Percentiles rank a stretch among this genome's conserved stretches.
These are phyloP conservation scores for Logfia minima DNA, from an alignment of 129 eudicot species.

Conservation along the genomic window DNA sequence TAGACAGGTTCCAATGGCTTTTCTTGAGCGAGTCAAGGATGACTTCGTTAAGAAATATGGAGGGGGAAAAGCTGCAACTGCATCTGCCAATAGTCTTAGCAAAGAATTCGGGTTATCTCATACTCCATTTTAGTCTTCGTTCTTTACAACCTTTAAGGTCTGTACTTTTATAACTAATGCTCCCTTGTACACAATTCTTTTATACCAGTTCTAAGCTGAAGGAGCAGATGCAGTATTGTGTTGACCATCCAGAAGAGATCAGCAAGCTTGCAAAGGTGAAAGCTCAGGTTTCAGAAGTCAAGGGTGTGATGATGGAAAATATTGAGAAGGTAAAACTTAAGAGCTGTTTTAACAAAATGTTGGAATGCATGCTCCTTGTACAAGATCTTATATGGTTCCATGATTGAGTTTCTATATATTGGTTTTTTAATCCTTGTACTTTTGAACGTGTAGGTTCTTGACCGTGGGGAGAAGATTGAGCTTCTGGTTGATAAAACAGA, in stretches of 20 bases:
- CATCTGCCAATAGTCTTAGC: slow-evolving; percentile 80
- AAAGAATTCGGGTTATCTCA: slow-evolving; percentile 83
- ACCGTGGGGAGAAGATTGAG: slow-evolving; percentile 93
- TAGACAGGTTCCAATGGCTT: slow-evolving; percentile 92
- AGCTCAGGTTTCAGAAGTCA: slow-evolving; percentile 84
- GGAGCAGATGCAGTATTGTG: slow-evolving; percentile 86
- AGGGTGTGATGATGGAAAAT: slow-evolving; percentile 89
- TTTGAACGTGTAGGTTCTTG: slow-evolving; percentile 61
- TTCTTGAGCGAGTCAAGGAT: slow-evolving; percentile 82
- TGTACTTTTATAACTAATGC: slow-evolving; percentile 1
- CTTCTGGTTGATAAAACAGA: slow-evolving; percentile 84
- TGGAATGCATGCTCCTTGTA: neutral
- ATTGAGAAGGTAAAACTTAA: slow-evolving; percentile 63
- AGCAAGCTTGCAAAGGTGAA: slow-evolving; percentile 76
- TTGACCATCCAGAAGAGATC: slow-evolving; percentile 78
- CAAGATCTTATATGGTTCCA: neutral
- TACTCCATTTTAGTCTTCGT: neutral
- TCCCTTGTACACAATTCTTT: neutral
- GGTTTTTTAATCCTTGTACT: neutral
- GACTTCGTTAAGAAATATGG: slow-evolving; percentile 92
- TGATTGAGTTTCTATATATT: neutral
- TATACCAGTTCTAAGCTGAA: slow-evolving; percentile 62
- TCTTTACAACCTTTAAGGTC: neutral
- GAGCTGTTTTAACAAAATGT: neutral
- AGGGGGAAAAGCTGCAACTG: slow-evolving; percentile 93